Base-by-base conservation (phyloP, 2,329 filamentous ascomycete species). In the Colletotrichum australisinense region DNA sequence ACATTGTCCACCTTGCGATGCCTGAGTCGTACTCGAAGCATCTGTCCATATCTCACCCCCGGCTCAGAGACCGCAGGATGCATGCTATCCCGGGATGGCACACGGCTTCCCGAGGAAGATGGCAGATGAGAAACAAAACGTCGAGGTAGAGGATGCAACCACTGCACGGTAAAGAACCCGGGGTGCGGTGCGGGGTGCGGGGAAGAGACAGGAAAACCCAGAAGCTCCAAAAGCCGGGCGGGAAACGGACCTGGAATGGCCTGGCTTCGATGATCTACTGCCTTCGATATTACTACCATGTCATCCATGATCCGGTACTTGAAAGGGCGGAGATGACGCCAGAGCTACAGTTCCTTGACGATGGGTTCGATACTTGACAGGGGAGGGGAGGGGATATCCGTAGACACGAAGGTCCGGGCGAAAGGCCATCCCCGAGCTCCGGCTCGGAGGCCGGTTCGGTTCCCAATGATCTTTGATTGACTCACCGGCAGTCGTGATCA, bases 171-270 rank as follows among this genome's bases (percentile, higher is more conserved):
- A 22, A 22, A 49, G 42, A 49, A 49, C 22, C 19, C 22, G 63
- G 62, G 63, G 35, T 56, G 52, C 63, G 16, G 32, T 65, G 52
- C 63, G 24, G 49, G 32, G 63, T 65, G 32, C 52, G 63, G 63
- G 52, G 52, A 56, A 28, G 42, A 53, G 5, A 19, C 38, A 19
- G 11, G 4, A 1, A 35, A 35, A 35, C 11, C 32, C 32, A 35
- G 32, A 35, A 53, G 60, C n/a, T 53, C 1, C 12, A 53, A 49
- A 19, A 2, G 22, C 60, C 12, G 2, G 46, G 26, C 38, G 6
- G 38, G 30, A 14, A 22, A 49, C 42, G n/a, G 49, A 42, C 38
- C 38, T 42, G 35, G 35, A 5, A 14, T 42, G 38, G 38, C 14
- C 38, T 42, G 38, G 38, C 16, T 14, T 35, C 46, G n/a, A 53